Percentiles rank a stretch among this genome's conserved stretches.
Evolutionary conservation across 1,284 basidiomycete species (phyloP).

Genomic region (Trametes sp.): DNA sequence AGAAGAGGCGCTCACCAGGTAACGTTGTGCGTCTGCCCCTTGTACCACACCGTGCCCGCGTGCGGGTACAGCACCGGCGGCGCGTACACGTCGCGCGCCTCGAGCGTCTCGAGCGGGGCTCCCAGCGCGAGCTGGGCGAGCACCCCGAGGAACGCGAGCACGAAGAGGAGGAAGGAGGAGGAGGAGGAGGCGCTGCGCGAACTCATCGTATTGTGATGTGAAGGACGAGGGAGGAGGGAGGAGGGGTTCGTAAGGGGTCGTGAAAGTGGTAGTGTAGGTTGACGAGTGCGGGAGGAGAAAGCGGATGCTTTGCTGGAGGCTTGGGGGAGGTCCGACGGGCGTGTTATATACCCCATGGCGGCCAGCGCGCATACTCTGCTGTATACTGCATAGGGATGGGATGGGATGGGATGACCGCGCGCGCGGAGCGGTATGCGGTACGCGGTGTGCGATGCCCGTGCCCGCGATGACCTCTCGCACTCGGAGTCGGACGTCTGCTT

Average conservation of each 20-base stretch:
- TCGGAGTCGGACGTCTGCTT: too few species aligned
- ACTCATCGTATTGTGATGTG: too few species aligned
- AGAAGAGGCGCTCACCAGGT: conserved; percentile 46
- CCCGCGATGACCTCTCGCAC: too few species aligned
- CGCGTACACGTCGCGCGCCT: conserved; percentile 49
- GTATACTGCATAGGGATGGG: too few species aligned
- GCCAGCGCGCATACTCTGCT: too few species aligned
- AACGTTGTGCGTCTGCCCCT: conserved; percentile 48
- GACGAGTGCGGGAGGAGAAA: background rate
- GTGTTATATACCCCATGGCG: background rate
- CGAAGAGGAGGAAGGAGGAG: conserved; percentile 15
- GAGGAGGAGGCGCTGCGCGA: conserved; percentile 4
- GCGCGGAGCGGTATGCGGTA: too few species aligned
- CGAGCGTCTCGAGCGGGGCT: conserved; percentile 18
- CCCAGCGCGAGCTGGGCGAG: conserved; percentile 25
- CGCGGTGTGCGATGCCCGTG: too few species aligned
- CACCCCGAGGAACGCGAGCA: conserved; percentile 24
- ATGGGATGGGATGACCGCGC: too few species aligned
- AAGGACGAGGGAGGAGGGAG: too few species aligned
- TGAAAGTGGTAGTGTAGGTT: background rate
- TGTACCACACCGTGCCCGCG: conserved; percentile 45
- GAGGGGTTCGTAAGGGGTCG: conserved; percentile 12
- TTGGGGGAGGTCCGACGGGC: too few species aligned
- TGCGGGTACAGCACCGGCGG: conserved; percentile 48
- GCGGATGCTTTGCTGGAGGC: conserved; percentile 6